These are phyloP conservation scores for Rhododendron vialii DNA, from an alignment of 148 eudicot species.

Conservation along the genomic window DNA sequence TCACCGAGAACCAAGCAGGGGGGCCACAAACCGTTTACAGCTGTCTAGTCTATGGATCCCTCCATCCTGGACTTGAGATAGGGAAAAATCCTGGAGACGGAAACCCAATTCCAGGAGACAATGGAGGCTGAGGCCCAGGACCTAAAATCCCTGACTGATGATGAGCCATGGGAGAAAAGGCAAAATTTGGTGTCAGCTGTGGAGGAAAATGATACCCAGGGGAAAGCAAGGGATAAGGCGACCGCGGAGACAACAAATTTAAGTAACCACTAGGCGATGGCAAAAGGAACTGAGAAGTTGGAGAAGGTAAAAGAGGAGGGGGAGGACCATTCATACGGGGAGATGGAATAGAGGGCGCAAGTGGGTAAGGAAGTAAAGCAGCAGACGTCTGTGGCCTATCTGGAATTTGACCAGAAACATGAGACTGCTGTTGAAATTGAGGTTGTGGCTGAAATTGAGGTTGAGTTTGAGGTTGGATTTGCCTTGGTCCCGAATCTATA, in stretches of 20 bases:
- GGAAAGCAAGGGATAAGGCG: slow-evolving; percentile 75
- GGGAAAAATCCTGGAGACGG: slow-evolving; percentile 81
- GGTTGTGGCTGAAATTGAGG: slow-evolving; percentile 23
- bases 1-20: slow-evolving; percentile 9
- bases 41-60: slow-evolving; percentile 42
- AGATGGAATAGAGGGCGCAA: slow-evolving; percentile 46
- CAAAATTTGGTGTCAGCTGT: slow-evolving; percentile 67
- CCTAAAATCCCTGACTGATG: slow-evolving; percentile 65
- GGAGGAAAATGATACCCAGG: slow-evolving; percentile 75
- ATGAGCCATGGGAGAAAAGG: slow-evolving; percentile 45
- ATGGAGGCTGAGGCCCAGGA: slow-evolving; percentile 67
- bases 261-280: slow-evolving; percentile 75
- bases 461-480: slow-evolving; percentile 24
- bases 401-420: slow-evolving; percentile 30
- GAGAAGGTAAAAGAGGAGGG: slow-evolving; percentile 60
- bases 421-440: slow-evolving; percentile 25
- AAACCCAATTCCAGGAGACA: slow-evolving; percentile 69
- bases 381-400: slow-evolving; percentile 32
- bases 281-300: slow-evolving; percentile 60
- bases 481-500: slow-evolving; percentile 49
- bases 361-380: slow-evolving; percentile 49
- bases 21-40: slow-evolving; percentile 11
- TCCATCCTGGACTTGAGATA: slow-evolving; percentile 81
- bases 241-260: slow-evolving; percentile 64
- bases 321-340: slow-evolving; percentile 41